Percentiles rank a stretch among this genome's conserved stretches.
phyloP scores from a whole-genome alignment of 768 basidiomycete species.

The Russula griseocarnosa region DNA sequence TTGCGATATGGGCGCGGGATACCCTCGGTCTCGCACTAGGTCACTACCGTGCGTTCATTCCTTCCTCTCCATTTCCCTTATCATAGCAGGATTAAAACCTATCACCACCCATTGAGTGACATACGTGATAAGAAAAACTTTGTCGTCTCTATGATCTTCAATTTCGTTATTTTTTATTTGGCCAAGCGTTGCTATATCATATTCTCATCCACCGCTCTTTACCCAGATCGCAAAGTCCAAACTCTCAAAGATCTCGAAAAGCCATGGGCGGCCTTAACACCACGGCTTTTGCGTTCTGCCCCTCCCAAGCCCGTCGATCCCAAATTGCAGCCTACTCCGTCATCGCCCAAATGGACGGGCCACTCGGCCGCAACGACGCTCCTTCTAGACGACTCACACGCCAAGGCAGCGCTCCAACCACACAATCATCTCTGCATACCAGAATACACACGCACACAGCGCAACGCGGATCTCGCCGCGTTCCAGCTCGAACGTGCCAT shows the following conservation, averaged over 20 bases:
- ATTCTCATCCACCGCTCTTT: not conserved
- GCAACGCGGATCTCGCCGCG: slow-evolving; percentile 39
- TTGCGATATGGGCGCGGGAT: slow-evolving; percentile 77
- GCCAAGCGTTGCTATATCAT: slow-evolving; percentile 4
- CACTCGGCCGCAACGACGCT: slow-evolving; percentile 49
- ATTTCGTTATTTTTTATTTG: slow-evolving; percentile 9
- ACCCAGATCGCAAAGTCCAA: slow-evolving; percentile 36
- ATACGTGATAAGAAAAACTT: slow-evolving; percentile 27
- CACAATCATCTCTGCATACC: slow-evolving; percentile 76
- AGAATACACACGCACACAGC: slow-evolving; percentile 54
- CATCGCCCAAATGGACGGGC: not conserved
- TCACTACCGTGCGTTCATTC: slow-evolving; percentile 61
- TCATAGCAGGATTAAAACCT: slow-evolving; percentile 2
- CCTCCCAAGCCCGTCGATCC: slow-evolving; percentile 2
- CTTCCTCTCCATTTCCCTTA: not conserved
- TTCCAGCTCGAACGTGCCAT: slow-evolving; percentile 22
- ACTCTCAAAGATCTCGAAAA: slow-evolving; percentile 76
- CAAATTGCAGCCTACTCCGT: not conserved
- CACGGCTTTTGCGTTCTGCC: not conserved
- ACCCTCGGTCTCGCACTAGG: slow-evolving; percentile 59
- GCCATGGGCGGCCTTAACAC: slow-evolving; percentile 53
- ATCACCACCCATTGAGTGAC: slow-evolving; percentile 5
- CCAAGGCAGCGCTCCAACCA: slow-evolving; percentile 64
- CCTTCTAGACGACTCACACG: slow-evolving; percentile 50
- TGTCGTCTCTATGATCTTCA: not conserved